Percentiles rank a stretch among this genome's conserved stretches.
phyloP scores from a whole-genome alignment of 441 rosid genomes.

The Corymbia calophylla region DNA sequence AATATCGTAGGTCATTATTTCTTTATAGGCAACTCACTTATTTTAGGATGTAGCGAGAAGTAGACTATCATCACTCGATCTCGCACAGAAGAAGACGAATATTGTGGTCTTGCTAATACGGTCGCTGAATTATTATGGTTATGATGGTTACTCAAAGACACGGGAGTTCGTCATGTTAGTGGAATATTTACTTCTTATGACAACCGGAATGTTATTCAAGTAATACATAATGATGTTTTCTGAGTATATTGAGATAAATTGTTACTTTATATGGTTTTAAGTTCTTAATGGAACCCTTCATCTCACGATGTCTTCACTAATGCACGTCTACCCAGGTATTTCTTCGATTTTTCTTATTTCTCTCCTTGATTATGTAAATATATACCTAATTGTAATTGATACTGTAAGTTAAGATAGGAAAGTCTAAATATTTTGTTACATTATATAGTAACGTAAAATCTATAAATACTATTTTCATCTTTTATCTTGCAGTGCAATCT shows the following conservation, averaged over 20 bases:
- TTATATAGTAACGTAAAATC: neutral
- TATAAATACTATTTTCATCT: neutral
- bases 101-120: neutral
- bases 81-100: neutral
- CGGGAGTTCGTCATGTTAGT: neutral
- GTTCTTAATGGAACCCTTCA: neutral
- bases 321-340: neutral
- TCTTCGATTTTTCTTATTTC: neutral
- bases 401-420: neutral
- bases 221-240: neutral
- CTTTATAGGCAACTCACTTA: neutral
- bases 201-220: neutral
- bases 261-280: fast-evolving
- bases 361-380: neutral
- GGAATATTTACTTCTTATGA: neutral
- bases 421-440: neutral
- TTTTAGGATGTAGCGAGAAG: neutral
- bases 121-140: neutral
- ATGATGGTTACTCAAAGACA: neutral
- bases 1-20: neutral
- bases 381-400: neutral
- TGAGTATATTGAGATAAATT: neutral
- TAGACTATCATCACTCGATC: neutral
- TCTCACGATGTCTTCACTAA: neutral
- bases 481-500: neutral